Percentiles rank a stretch among this genome's conserved stretches.
These are phyloP conservation scores for Oryza punctata DNA, from an alignment of 176 grass and related monocot species.

Conservation along the genomic window DNA sequence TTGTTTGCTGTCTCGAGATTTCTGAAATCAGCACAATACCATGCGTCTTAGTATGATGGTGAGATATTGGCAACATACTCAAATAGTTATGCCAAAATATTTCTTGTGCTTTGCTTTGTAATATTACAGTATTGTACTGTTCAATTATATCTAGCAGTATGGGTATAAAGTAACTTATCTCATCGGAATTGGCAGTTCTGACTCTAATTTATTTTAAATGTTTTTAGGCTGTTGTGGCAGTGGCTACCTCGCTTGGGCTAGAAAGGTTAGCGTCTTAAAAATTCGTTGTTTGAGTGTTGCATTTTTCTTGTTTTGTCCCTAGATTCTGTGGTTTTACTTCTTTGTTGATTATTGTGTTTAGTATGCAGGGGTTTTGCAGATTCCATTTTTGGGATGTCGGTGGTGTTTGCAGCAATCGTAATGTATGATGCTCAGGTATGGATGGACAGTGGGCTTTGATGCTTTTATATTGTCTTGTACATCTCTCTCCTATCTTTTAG, in stretches of 20 bases:
- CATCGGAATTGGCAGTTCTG: background rate
- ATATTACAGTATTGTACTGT: background rate
- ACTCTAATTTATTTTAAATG: constrained; percentile 3
- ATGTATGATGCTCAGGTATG: constrained; percentile 97
- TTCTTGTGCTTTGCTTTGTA: constrained; percentile 1
- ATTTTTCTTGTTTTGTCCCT: background rate
- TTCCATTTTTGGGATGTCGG: constrained; percentile 87
- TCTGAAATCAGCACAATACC: background rate
- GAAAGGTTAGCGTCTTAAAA: constrained; percentile 68
- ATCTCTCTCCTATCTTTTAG: background rate
- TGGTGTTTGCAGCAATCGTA: constrained; percentile 79
- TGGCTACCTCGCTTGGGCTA: constrained; percentile 67
- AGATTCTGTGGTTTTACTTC: constrained; percentile 12
- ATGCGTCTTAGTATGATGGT: background rate
- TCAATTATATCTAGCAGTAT: constrained; percentile 3
- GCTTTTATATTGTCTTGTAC: background rate
- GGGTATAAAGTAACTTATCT: background rate
- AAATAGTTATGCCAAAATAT: background rate
- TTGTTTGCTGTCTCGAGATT: background rate
- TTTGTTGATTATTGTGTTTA: constrained; percentile 48
- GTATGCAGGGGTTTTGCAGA: constrained; percentile 84
- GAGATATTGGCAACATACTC: background rate
- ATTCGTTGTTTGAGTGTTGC: background rate
- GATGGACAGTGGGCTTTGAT: background rate
- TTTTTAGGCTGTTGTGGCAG: constrained; percentile 67